These are phyloP conservation scores for Amanita pallidorosea DNA, from an alignment of 768 basidiomycete species.

Conservation along the genomic window DNA sequence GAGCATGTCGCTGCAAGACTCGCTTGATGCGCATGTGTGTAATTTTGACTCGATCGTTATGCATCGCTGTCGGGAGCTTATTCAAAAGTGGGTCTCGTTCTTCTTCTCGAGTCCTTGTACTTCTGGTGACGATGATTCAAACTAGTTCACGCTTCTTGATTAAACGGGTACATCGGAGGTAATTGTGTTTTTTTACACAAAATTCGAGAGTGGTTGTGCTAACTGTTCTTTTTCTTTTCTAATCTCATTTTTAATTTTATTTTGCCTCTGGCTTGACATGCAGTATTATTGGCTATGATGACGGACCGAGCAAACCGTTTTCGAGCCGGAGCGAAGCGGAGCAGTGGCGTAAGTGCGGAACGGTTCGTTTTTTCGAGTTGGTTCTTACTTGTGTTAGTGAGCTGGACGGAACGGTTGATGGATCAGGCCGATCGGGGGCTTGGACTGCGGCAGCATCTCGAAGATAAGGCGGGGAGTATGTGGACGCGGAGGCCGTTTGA, in stretches of 20 bases:
- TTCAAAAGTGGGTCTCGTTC: constrained; percentile 62
- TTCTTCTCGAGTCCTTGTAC: constrained; percentile 32
- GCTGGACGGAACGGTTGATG: constrained; percentile 59
- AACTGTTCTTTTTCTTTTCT: neutral
- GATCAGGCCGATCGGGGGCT: constrained; percentile 46
- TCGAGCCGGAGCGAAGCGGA: constrained; percentile 65
- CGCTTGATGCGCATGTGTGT: constrained; percentile 57
- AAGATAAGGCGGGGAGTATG: constrained; percentile 32
- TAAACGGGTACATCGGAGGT: neutral
- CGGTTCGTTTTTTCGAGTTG: neutral
- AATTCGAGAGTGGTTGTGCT: neutral
- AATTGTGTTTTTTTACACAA: neutral
- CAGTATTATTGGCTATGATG: constrained; percentile 1
- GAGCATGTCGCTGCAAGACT: constrained; percentile 54
- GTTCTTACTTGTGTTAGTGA: constrained; percentile 30
- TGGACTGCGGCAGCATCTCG: constrained; percentile 32
- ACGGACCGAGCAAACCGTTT: constrained; percentile 1
- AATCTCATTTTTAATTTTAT: too few species aligned
- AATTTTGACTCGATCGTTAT: constrained; percentile 59
- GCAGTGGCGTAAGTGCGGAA: constrained; percentile 59
- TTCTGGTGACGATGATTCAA: constrained; percentile 17
- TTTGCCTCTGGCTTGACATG: too few species aligned
- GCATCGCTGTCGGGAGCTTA: constrained; percentile 58
- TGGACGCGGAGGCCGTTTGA: constrained; percentile 62
- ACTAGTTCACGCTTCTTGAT: constrained; percentile 26